These are phyloP conservation scores for Oryza australiensis DNA, from an alignment of 176 grass and related monocot genomes.

Conservation along the genomic window DNA sequence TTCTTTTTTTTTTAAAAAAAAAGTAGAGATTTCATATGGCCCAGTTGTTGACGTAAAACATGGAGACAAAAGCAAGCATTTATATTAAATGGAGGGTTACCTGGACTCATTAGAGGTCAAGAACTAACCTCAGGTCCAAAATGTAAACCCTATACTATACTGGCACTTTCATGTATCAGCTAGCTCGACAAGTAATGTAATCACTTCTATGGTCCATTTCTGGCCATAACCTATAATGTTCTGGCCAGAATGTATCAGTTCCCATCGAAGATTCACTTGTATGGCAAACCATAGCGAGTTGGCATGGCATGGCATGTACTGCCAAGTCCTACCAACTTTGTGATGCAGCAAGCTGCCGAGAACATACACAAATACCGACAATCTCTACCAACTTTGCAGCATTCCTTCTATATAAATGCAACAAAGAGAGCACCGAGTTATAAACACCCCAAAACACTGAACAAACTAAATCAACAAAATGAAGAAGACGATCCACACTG, in stretches of 20 bases:
- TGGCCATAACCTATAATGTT: too few relatives aligned
- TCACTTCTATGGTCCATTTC: not conserved
- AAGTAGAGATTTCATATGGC: not conserved
- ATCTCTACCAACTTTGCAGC: not conserved
- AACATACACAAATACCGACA: slow-evolving; percentile 13
- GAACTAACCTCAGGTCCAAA: not conserved
- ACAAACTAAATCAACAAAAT: not conserved
- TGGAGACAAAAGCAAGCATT: slow-evolving; percentile 1
- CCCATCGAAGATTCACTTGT: slow-evolving; percentile 14
- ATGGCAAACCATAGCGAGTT: not conserved
- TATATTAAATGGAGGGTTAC: not conserved
- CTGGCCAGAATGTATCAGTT: not conserved
- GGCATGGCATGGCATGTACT: not conserved
- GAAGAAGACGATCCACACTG: not conserved
- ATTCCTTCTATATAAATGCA: not conserved
- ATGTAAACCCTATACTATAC: not conserved
- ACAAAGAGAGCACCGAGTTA: not conserved
- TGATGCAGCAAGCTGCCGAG: not conserved
- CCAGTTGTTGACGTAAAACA: slow-evolving; percentile 20
- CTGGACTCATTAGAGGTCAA: not conserved
- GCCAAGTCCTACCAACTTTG: not conserved
- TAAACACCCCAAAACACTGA: not conserved
- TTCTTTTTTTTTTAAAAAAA: not conserved
- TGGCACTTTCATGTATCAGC: not conserved
- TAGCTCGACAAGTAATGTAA: not conserved